These are phyloP conservation scores for Akanthomyces dipterigenus DNA, from an alignment of 2,329 filamentous ascomycete genomes.

Conservation along the genomic window DNA sequence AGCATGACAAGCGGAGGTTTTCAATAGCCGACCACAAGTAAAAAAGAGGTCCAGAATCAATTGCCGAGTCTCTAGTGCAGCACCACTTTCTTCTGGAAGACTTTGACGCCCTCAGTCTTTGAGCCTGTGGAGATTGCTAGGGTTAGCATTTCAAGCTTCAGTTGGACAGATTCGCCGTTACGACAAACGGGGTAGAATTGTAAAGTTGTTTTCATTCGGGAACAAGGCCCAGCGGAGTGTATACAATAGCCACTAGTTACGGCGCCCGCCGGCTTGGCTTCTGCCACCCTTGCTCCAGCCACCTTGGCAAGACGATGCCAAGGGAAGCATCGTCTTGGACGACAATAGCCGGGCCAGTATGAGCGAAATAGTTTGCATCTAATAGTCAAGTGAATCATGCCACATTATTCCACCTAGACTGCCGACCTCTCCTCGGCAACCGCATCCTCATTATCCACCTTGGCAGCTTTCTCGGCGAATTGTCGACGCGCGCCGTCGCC, in stretches of 20 bases:
- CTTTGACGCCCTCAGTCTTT: neutral
- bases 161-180: neutral
- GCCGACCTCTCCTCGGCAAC: constrained; percentile 7
- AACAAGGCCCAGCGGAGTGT: neutral
- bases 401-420: neutral
- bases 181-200: too few species aligned
- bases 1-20: neutral
- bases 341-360: neutral
- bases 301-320: neutral
- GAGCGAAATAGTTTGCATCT: neutral
- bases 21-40: neutral
- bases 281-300: neutral
- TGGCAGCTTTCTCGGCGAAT: constrained; percentile 13
- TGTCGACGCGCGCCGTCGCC: constrained; percentile 13
- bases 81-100: neutral
- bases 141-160: neutral
- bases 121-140: neutral
- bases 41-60: neutral
- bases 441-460: constrained; percentile 13
- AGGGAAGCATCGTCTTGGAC: neutral
- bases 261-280: neutral
- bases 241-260: neutral
- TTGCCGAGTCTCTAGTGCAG: neutral
- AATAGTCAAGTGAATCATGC: neutral
- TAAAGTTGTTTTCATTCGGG: neutral